Base-by-base conservation (phyloP, 2,329 filamentous ascomycete species). In the Phialocephala sp. region DNA sequence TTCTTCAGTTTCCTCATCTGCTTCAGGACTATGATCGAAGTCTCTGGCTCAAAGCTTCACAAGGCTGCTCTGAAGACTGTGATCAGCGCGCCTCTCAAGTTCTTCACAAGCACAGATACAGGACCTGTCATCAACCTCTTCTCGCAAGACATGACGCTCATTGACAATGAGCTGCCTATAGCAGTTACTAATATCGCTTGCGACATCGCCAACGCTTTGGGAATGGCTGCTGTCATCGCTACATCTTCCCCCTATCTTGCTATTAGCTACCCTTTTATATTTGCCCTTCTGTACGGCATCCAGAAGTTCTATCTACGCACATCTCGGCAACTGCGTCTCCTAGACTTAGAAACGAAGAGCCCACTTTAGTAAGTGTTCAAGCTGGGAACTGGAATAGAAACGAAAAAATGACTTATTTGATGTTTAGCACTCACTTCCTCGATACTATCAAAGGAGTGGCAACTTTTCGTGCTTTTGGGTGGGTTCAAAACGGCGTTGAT, bases 291-390 rank as follows among this genome's bases (percentile, higher is more conserved):
- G 3, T 70, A 62, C 20, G 22, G 61, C 0, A 47, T 73, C 22
- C 80, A 82, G 65, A 80, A 78, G 55, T 75, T 80, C 59, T 84
- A 75, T 80, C 5, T 84, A 15, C 77, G 80, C 5, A 84, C 82
- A 2, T 82, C 80, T 2, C 77, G 81, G 1, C 82, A 83, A 67
- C 66, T 84, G 4, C 78, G 82, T 62, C 76, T 81, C 35, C 71
- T 84, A 47, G 82, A 84, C 55, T 72, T 84, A 11, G 82, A 84
- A 69, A 64, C 69, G 0, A 73, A 73, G 54, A 77, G 79, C 0
- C 82, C 82, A 1, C 72, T 84, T 0, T 83, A 80, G 60, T 69
- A 61, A 41, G 65, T 63, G 18, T 9, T 5, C 18, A 36, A 4
- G 14, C n/a, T 1, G 9, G 35, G 14, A 36, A 24, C 12, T 14